A percentile compares a stretch with the other conserved stretches of the same genome.
Conservation (phyloP, 2,329 filamentous ascomycete species). For the Aspergillus texensis region DNA sequence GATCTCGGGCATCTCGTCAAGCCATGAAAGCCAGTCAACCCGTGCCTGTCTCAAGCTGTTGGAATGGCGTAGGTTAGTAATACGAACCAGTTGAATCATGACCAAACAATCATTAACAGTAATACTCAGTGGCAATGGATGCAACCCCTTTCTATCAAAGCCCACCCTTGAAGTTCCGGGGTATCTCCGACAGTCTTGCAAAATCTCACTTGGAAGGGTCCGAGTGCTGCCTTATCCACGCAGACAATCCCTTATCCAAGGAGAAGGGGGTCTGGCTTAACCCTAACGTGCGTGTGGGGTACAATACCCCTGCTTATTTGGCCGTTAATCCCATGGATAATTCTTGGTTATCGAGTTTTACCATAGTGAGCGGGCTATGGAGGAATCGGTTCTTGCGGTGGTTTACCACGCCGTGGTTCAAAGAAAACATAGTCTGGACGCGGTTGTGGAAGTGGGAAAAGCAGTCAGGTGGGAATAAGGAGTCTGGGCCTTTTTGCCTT, state of each 20-base stretch:
- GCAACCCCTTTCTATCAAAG: neutral
- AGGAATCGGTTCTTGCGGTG: slow-evolving; percentile 3
- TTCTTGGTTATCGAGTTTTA: neutral
- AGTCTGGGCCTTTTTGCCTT: slow-evolving; percentile 55
- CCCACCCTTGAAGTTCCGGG: slow-evolving; percentile 48
- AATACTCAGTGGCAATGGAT: neutral
- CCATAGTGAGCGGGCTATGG: slow-evolving; percentile 1
- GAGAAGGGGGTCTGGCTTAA: slow-evolving; percentile 66
- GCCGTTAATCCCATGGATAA: slow-evolving; percentile 35
- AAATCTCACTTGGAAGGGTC: slow-evolving; percentile 59
- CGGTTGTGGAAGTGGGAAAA: slow-evolving; percentile 3
- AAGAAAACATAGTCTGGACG: neutral
- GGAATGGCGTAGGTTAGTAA: slow-evolving; percentile 62
- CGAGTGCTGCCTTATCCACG: slow-evolving; percentile 66
- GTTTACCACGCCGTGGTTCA: neutral
- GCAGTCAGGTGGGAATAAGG: slow-evolving; percentile 16
- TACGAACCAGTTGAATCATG: slow-evolving; percentile 14
- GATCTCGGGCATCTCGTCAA: slow-evolving; percentile 49
- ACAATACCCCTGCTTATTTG: slow-evolving; percentile 58
- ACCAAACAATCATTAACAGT: neutral
- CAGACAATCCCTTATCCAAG: slow-evolving; percentile 62
- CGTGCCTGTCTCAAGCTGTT: slow-evolving; percentile 65
- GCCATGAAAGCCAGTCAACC: slow-evolving; percentile 57
- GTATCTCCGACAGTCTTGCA: slow-evolving; percentile 56
- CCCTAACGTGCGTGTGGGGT: slow-evolving; percentile 69